A percentile compares a stretch with the other conserved stretches of the same genome.
These are phyloP conservation scores for Pseudomassariella vexata DNA, from an alignment of 2,329 filamentous ascomycete genomes.

Conservation along the genomic window DNA sequence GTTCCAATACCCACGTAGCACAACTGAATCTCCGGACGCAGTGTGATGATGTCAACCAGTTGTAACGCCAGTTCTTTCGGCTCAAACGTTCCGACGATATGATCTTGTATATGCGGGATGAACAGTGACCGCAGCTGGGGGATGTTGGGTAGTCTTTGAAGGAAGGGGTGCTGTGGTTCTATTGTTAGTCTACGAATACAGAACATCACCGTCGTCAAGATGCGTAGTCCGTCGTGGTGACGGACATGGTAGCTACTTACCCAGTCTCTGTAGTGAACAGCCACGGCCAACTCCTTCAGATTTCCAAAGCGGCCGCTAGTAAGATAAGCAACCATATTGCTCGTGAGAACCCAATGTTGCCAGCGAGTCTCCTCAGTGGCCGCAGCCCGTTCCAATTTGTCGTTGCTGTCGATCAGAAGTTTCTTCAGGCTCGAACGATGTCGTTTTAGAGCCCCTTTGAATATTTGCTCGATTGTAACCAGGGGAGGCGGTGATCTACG, in stretches of 20 bases:
- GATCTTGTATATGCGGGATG: conserved; percentile 61
- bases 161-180: conserved; percentile 61
- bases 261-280: conserved; percentile 73
- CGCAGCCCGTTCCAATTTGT: conserved; percentile 33
- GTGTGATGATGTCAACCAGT: conserved; percentile 70
- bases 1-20: conserved; percentile 71
- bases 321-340: conserved; percentile 65
- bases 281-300: conserved; percentile 65
- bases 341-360: conserved; percentile 65
- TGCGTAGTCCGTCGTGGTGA: no score
- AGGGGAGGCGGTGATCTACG: conserved; percentile 39
- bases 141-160: conserved; percentile 67
- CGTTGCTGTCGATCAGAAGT: conserved; percentile 67
- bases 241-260: no score
- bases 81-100: conserved; percentile 48
- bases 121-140: conserved; percentile 66
- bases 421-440: conserved; percentile 68
- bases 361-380: conserved; percentile 41
- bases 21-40: conserved; percentile 69
- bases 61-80: conserved; percentile 68
- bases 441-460: conserved; percentile 62
- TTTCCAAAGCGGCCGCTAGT: conserved; percentile 71
- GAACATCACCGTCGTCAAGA: no score
- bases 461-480: conserved; percentile 66
- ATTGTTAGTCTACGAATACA: neutral